Base-by-base conservation (phyloP, 306 rosid genomes). In the Cajanus cajan region DNA sequence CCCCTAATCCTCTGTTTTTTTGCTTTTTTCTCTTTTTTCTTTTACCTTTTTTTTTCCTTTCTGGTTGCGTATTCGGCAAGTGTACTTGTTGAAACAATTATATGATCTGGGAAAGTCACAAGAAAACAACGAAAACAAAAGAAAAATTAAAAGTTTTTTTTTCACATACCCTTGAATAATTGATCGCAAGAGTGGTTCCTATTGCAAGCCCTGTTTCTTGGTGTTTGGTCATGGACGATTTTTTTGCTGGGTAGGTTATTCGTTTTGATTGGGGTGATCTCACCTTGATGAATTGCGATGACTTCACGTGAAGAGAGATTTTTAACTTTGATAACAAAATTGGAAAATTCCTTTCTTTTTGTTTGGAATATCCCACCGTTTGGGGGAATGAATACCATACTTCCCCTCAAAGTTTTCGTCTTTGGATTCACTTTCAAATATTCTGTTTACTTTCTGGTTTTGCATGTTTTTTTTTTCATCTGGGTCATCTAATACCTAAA, bases 331-430 rank as follows among this genome's bases (percentile, higher is more conserved):
- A 69, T 84, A 13, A 43, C 57, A 80, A 86, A 87, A 45, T 87
- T 52, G 47, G 73, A 74, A 80, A 92, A 80, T 82, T 82, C 85
- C 69, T 80, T 83, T 84, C 87, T 64, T 80, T 90, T 81, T 82
- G 76, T 37, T 62, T 83, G 80, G 98, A 90, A 89, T 92, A 94
- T 94, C 87, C 90, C 73, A 69, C 65, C 66, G 48, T 55, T 80
- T 13, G 85, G 84, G 80, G 78, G 73, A 70, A 76, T 68, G 47
- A 80, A 84, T 89, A 78, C 89, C 85, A 83, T 89, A 82, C 87
- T 80, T 94, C 83, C 66, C 68, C 74, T 73, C 88, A 71, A 88
- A 88, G 94, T 82, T 85, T 86, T 81, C 76, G 7, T 61, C 70
- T 77, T 76, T 83, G 74, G 73, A 75, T 43, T 75, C 72, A 39